These are phyloP conservation scores for Glaciozyma antarctica DNA, from an alignment of 768 basidiomycete species.

Conservation along the genomic window DNA sequence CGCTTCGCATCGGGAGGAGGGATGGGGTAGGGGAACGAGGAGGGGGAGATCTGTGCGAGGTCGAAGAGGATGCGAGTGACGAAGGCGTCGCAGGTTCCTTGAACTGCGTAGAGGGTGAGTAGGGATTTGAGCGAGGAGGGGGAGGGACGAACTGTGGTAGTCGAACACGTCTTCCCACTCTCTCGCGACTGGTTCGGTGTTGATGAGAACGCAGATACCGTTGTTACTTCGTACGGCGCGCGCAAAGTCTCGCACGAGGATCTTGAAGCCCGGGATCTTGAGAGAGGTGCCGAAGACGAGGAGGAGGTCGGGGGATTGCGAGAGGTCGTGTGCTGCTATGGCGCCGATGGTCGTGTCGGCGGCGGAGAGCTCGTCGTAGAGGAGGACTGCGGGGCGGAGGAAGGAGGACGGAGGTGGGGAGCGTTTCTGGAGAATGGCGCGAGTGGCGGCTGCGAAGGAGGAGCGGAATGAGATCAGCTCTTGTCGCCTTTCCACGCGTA, in stretches of 20 bases:
- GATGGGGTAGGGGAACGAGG: too few relatives aligned
- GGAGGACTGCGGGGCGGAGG: constrained; percentile 85
- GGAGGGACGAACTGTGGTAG: constrained; percentile 49
- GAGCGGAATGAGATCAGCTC: not conserved
- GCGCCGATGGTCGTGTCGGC: constrained; percentile 60
- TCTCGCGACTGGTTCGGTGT: constrained; percentile 64
- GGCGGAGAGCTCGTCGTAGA: constrained; percentile 93
- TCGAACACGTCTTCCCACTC: constrained; percentile 91
- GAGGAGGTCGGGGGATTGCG: constrained; percentile 75
- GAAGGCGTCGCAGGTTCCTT: too few relatives aligned
- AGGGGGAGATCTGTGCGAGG: too few relatives aligned
- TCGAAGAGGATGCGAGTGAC: too few relatives aligned
- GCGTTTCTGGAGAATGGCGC: constrained; percentile 65
- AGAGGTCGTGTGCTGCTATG: constrained; percentile 66
- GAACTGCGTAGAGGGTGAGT: too few relatives aligned
- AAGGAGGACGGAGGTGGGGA: constrained; percentile 58
- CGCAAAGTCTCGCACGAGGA: constrained; percentile 88
- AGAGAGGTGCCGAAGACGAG: constrained; percentile 96
- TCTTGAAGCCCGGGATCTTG: constrained; percentile 84
- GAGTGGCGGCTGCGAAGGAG: constrained; percentile 52
- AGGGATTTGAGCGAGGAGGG: too few relatives aligned
- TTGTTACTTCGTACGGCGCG: constrained; percentile 48
- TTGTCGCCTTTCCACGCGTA: not conserved
- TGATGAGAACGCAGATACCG: constrained; percentile 76
- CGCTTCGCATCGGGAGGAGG: too few relatives aligned